Conservation (phyloP, 345 rosid species). For the Eucalyptus curtisii region DNA sequence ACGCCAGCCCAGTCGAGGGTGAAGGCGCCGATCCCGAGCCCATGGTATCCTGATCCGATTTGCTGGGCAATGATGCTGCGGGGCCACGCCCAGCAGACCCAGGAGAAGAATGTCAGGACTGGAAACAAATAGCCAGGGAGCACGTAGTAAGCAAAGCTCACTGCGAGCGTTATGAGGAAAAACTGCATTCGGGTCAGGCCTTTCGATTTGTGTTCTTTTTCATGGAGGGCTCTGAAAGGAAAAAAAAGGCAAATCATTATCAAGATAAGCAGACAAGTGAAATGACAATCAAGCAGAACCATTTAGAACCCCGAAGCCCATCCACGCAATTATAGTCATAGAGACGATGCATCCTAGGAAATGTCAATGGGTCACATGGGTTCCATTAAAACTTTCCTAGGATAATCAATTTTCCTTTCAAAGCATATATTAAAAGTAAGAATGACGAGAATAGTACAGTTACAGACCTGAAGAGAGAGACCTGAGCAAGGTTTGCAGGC, state of each 20-base stretch:
- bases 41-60: constrained; percentile 85
- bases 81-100: constrained; percentile 92
- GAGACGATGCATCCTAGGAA: neutral
- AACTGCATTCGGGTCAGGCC: constrained; percentile 75
- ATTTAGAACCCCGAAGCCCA: neutral
- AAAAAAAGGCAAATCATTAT: neutral
- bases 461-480: constrained; percentile 75
- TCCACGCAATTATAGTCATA: neutral
- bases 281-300: neutral
- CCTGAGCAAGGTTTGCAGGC: constrained; percentile 97
- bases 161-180: constrained; percentile 43
- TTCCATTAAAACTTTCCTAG: neutral
- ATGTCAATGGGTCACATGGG: neutral
- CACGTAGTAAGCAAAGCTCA: constrained; percentile 70
- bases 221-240: constrained; percentile 78
- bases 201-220: constrained; percentile 40
- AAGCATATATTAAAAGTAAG: neutral
- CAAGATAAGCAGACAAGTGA: neutral
- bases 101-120: constrained; percentile 80
- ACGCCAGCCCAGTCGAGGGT: constrained; percentile 95
- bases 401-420: neutral
- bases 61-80: constrained; percentile 81
- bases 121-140: constrained; percentile 83
- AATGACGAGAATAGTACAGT: neutral
- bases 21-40: constrained; percentile 86